A percentile compares a stretch with the other conserved stretches of the same genome.
phyloP scores from a whole-genome alignment of 129 eudicot genomes.

The Artemisia argyi region DNA sequence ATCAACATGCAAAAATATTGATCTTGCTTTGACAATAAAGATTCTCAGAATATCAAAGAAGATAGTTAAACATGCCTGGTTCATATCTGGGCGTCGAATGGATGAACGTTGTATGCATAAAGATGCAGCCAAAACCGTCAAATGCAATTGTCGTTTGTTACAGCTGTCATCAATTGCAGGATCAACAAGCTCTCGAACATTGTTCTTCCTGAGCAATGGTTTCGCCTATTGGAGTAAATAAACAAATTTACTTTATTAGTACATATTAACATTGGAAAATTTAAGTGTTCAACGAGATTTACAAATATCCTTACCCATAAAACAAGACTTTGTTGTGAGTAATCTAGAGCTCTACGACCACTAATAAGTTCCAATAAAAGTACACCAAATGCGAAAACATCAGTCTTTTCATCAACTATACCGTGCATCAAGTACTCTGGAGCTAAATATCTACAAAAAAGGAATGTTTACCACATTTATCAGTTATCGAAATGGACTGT shows the following conservation, averaged over 20 bases:
- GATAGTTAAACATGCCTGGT: conserved; percentile 49
- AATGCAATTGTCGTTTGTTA: conserved; percentile 62
- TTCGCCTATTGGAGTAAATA: conserved; percentile 56
- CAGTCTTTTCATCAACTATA: conserved; percentile 87
- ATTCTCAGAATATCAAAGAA: not conserved
- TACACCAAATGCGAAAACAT: conserved; percentile 89
- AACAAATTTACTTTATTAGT: not conserved
- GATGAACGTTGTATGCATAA: conserved; percentile 82
- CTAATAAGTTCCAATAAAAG: conserved; percentile 85
- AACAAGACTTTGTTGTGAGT: conserved; percentile 92
- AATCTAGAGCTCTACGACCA: conserved; percentile 88
- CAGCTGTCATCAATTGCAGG: conserved; percentile 57
- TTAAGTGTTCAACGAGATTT: too few species aligned
- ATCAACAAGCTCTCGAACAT: conserved; percentile 70
- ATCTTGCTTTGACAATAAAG: not conserved
- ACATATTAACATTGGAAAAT: too few species aligned
- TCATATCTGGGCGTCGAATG: conserved; percentile 79
- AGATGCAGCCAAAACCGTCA: conserved; percentile 74
- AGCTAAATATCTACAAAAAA: conserved; percentile 70
- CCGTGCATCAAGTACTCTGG: conserved; percentile 93
- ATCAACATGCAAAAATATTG: too few species aligned
- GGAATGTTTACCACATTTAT: not conserved
- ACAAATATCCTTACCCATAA: conserved; percentile 66
- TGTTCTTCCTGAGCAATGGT: conserved; percentile 76
- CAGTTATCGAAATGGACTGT: not conserved